Percentiles rank a stretch among this genome's conserved stretches.
phyloP scores from a whole-genome alignment of 257 asterid species.

The Rehmannia glutinosa region DNA sequence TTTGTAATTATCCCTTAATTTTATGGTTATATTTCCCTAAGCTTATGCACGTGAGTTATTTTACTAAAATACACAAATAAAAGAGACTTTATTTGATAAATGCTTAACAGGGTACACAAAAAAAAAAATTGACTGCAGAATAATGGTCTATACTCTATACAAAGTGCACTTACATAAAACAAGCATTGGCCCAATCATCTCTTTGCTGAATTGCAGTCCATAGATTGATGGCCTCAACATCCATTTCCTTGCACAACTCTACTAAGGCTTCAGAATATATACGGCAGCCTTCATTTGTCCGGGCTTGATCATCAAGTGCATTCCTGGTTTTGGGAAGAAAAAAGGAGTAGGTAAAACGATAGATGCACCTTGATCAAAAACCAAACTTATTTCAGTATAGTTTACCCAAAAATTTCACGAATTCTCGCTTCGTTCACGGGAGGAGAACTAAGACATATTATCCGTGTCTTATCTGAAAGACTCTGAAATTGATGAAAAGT shows the following conservation, averaged over 20 bases:
- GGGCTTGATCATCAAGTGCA: conserved; percentile 43
- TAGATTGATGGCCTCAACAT: conserved; percentile 47
- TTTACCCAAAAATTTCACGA: conserved; percentile 45
- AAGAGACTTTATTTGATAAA: too few species aligned
- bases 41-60: too few species aligned
- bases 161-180: conserved; percentile 40
- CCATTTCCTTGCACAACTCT: conserved; percentile 50
- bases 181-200: conserved; percentile 42
- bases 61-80: too few species aligned
- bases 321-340: conserved; percentile 17
- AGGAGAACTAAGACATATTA: conserved; percentile 75
- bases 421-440: conserved; percentile 57
- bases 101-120: too few species aligned
- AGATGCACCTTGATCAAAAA: background rate
- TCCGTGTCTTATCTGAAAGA: conserved; percentile 58
- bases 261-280: conserved; percentile 51
- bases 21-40: too few species aligned
- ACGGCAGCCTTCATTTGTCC: conserved; percentile 43
- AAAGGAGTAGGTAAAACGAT: background rate
- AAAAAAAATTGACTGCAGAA: too few species aligned
- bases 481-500: conserved; percentile 34
- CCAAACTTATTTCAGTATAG: background rate
- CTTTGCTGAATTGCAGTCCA: conserved; percentile 45
- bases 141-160: too few species aligned
- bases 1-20: too few species aligned